phyloP scores from a whole-genome alignment of 768 basidiomycete genomes.

The Tricholoma bakamatsutake region DNA sequence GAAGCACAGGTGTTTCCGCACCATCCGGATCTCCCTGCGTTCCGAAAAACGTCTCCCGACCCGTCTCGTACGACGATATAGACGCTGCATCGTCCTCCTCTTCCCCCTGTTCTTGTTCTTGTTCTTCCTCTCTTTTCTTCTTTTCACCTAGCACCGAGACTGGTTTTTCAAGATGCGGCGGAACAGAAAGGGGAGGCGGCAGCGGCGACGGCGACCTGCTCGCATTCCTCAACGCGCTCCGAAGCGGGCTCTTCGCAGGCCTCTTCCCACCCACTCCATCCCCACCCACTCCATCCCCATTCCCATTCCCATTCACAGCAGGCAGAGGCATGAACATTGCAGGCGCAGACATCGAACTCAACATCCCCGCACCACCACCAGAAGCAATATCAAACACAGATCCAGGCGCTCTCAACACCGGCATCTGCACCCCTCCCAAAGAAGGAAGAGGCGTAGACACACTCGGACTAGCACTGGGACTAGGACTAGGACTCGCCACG shows the following conservation, averaged over 20 bases:
- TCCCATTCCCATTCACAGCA: neutral
- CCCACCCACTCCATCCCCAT: neutral
- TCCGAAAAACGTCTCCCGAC: slow-evolving; percentile 45
- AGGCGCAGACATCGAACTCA: neutral
- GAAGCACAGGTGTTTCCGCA: neutral
- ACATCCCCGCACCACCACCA: neutral
- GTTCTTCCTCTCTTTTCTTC: slow-evolving; percentile 15
- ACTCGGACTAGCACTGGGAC: too few relatives aligned
- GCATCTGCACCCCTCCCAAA: slow-evolving; percentile 6
- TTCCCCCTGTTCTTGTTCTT: neutral
- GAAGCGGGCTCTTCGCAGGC: slow-evolving; percentile 44
- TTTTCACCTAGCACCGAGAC: neutral
- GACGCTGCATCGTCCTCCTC: slow-evolving; percentile 39
- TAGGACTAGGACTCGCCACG: too few relatives aligned
- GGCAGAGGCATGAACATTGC: neutral
- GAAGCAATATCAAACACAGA: slow-evolving; percentile 27
- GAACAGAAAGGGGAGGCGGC: slow-evolving; percentile 2
- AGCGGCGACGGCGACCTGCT: slow-evolving; percentile 47
- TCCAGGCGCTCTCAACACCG: slow-evolving; percentile 25
- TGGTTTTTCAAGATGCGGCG: neutral
- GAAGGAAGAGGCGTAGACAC: too few relatives aligned
- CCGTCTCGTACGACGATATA: slow-evolving; percentile 64
- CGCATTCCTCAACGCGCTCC: slow-evolving; percentile 55
- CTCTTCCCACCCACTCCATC: slow-evolving; percentile 7
- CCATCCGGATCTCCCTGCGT: slow-evolving; percentile 16